Evolutionary conservation across 805 yeast species (phyloP), one percentile per base, ranked within the genome.

Genomic region (Wickerhamomyces alni): DNA sequence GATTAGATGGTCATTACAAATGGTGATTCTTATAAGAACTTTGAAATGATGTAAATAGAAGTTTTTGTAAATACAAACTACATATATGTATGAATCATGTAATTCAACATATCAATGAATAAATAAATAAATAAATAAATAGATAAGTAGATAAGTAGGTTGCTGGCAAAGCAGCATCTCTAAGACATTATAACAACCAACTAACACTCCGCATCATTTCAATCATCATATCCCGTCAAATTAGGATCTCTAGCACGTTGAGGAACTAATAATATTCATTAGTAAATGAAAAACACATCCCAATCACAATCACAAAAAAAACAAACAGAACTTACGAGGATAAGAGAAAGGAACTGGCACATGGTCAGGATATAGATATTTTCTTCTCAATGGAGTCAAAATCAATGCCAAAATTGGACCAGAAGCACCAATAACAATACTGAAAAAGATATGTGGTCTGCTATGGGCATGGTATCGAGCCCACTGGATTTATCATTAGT

Each of bases 391-490:
- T 24, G 88, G 87, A 33, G 87, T 71, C 38, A 73, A 71, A 24
- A 70, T 66, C 40, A 75, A 53, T 28, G 83, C 68, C 40, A 82
- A 72, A 5, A 77, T 61, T 11, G 93, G 91, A 5, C 85, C 87
- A 36, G 80, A 58, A 31, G 76, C 56, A 8, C 88, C 94, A 53
- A 84, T 68, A 28, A 69, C 68, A 17, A 77, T 72, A 22, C 87
- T 69, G 55, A 71, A 78, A 58, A 83, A 80, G 47, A 82, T 67
- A 62, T 83, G 87, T 31, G 94, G 94, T 57, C 78, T 77, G 49
- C 75, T 75, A 64, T 83, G 82, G 18, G 89, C 84, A 51, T 79
- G 80, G 64, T 77, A 83, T 59, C 89, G 81, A 48, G 72, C 61
- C 85, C 85, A 80, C 83, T 77, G 8, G 8, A 26, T 26, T 26